Conservation (phyloP, 208 protist genomes). For the Lotmaria passim region DNA sequence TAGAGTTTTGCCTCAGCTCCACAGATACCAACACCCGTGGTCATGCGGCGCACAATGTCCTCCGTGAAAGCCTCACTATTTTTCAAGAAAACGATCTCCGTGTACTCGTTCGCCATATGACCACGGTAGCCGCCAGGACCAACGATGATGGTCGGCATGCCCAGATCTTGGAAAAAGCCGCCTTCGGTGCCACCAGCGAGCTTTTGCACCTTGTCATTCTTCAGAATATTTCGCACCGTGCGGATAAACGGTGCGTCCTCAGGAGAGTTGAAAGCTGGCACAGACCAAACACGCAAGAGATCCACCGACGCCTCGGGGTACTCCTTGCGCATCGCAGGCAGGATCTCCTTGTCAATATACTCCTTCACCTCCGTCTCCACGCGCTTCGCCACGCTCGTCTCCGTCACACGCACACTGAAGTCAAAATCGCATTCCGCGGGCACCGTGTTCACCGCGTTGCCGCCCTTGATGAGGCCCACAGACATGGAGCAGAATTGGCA, state of each 20-base stretch:
- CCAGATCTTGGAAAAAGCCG: slow-evolving; percentile 47
- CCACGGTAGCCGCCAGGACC: slow-evolving; percentile 45
- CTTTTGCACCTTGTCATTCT: slow-evolving; percentile 15
- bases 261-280: slow-evolving; percentile 26
- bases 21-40: slow-evolving; percentile 4
- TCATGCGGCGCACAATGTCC: slow-evolving; percentile 18
- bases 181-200: slow-evolving; percentile 42
- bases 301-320: slow-evolving; percentile 30
- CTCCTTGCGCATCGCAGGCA: too few species aligned
- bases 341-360: slow-evolving; percentile 31
- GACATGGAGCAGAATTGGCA: slow-evolving; percentile 37
- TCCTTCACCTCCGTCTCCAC: slow-evolving; percentile 35
- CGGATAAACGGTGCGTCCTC: slow-evolving; percentile 42
- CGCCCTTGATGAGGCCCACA: slow-evolving; percentile 42
- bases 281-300: neutral
- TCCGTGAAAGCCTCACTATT: slow-evolving; percentile 25
- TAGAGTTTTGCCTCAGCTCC: neutral
- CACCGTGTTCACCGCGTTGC: slow-evolving; percentile 53
- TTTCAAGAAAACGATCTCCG: slow-evolving; percentile 35
- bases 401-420: slow-evolving; percentile 45
- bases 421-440: slow-evolving; percentile 42
- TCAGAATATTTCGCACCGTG: slow-evolving; percentile 23
- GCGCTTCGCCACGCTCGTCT: slow-evolving; percentile 13
- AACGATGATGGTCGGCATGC: slow-evolving; percentile 53
- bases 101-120: slow-evolving; percentile 54